Percentiles rank a stretch among this genome's conserved stretches.
These are phyloP conservation scores for Ostreobium quekettii DNA, from an alignment of 139 green algal genomes.

Conservation along the genomic window DNA sequence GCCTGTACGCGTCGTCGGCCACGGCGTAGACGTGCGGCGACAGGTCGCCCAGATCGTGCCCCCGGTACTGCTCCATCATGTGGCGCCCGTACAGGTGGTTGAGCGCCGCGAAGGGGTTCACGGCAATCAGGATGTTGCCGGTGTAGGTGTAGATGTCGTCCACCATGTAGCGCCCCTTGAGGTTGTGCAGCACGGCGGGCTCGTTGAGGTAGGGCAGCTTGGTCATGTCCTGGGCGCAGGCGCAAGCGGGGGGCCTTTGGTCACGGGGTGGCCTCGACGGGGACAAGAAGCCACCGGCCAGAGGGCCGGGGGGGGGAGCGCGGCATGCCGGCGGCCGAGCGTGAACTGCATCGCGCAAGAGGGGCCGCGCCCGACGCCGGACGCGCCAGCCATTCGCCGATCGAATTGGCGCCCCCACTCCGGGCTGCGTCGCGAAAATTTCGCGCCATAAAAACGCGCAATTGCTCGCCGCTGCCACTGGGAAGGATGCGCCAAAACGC, in stretches of 20 bases:
- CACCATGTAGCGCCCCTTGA: slow-evolving; percentile 66
- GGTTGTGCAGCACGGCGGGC: slow-evolving; percentile 87
- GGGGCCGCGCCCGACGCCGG: background rate
- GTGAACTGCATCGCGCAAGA: background rate
- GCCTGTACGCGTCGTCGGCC: slow-evolving; percentile 69
- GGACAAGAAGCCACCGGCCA: background rate
- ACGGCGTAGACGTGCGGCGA: slow-evolving; percentile 89
- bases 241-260: background rate
- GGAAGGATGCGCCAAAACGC: too few species aligned
- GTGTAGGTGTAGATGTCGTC: slow-evolving; percentile 95
- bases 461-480: too few species aligned
- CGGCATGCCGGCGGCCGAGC: background rate
- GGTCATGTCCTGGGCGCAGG: slow-evolving; percentile 88
- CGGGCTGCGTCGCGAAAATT: too few species aligned
- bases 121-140: slow-evolving; percentile 84
- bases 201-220: slow-evolving; percentile 95
- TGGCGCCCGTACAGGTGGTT: slow-evolving; percentile 79
- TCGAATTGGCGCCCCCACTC: too few species aligned
- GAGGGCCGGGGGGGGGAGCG: background rate
- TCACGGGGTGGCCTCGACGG: too few species aligned
- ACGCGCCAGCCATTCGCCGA: background rate
- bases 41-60: slow-evolving; percentile 71
- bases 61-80: slow-evolving; percentile 88
- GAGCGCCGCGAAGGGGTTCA: slow-evolving; percentile 80
- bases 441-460: too few species aligned